A percentile compares a stretch with the other conserved stretches of the same genome.
Evolutionary conservation across 2,329 filamentous ascomycete species (phyloP).

Genomic region (Sporothrix globosa): DNA sequence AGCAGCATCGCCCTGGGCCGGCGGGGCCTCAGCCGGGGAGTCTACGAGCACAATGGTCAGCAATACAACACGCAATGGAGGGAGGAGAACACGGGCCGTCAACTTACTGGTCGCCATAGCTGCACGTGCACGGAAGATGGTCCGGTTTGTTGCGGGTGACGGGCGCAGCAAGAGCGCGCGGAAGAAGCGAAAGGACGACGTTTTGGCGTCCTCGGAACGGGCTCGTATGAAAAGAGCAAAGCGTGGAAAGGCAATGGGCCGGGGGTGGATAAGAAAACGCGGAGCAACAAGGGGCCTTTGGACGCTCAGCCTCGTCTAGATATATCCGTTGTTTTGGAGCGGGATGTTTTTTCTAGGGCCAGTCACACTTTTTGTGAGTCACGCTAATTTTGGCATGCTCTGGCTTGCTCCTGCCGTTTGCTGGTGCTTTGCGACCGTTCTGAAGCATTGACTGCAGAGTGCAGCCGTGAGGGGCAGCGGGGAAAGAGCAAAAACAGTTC

Average conservation of each 20-base stretch:
- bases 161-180: slow-evolving; percentile 63
- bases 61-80: no score
- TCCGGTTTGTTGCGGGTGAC: slow-evolving; percentile 54
- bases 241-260: background rate
- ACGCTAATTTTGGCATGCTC: slow-evolving; percentile 21
- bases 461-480: slow-evolving; percentile 15
- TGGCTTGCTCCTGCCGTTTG: slow-evolving; percentile 16
- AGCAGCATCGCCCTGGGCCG: slow-evolving; percentile 39
- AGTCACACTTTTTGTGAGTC: slow-evolving; percentile 29
- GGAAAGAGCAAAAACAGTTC: slow-evolving; percentile 1
- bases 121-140: slow-evolving; percentile 48
- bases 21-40: slow-evolving; percentile 46
- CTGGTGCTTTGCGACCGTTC: slow-evolving; percentile 14
- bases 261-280: background rate
- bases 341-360: slow-evolving; percentile 10
- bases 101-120: slow-evolving; percentile 61
- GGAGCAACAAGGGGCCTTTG: background rate
- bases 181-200: slow-evolving; percentile 39
- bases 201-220: slow-evolving; percentile 35
- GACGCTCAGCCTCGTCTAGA: background rate
- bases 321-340: slow-evolving; percentile 3
- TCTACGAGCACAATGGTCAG: slow-evolving; percentile 41
- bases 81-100: background rate
- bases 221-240: background rate
- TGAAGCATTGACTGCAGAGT: background rate